These are phyloP conservation scores for Paraphoma chrysanthemicola DNA, from an alignment of 2,329 filamentous ascomycete genomes.

Conservation along the genomic window DNA sequence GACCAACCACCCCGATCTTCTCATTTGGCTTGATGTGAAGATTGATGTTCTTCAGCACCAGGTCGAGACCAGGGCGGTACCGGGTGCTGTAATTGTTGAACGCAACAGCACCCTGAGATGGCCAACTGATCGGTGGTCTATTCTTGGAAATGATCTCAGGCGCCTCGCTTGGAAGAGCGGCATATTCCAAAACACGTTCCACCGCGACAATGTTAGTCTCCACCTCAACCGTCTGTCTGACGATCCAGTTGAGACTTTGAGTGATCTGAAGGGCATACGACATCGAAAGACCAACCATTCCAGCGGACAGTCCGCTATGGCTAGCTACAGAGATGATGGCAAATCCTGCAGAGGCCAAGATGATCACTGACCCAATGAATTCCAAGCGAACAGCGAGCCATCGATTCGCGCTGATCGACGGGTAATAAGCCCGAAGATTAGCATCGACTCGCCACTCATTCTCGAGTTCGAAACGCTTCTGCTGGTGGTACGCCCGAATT, in stretches of 20 bases:
- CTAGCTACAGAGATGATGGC: constrained; percentile 79
- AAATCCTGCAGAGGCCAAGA: constrained; percentile 83
- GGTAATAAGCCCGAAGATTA: constrained; percentile 93
- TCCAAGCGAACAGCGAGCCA: constrained; percentile 96
- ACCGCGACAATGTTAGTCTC: constrained; percentile 99
- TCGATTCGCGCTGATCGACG: constrained; percentile 86
- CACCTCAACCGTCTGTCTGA: constrained; percentile 98
- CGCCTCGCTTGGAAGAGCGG: constrained; percentile 87
- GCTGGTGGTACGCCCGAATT: constrained; percentile 92
- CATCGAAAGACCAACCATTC: constrained; percentile 91
- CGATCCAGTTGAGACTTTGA: constrained; percentile 97
- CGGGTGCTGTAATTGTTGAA: constrained; percentile 95
- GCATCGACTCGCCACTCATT: constrained; percentile 98
- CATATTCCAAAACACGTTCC: constrained; percentile 96
- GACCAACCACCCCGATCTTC: constrained; percentile 96
- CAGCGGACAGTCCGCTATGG: constrained; percentile 69
- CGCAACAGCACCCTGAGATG: constrained; percentile 82
- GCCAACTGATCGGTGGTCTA: constrained; percentile 89
- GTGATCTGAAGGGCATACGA: constrained; percentile 98
- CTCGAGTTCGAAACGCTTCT: constrained; percentile 84
- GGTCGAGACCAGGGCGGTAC: constrained; percentile 86
- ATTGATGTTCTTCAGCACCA: constrained; percentile 91
- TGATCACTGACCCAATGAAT: constrained; percentile 94
- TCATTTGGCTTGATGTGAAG: constrained; percentile 94
- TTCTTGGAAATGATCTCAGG: constrained; percentile 91